Evolutionary conservation across 2,329 filamentous ascomycete genomes (phyloP).

Genomic region (Sclerotinia subarctica): DNA sequence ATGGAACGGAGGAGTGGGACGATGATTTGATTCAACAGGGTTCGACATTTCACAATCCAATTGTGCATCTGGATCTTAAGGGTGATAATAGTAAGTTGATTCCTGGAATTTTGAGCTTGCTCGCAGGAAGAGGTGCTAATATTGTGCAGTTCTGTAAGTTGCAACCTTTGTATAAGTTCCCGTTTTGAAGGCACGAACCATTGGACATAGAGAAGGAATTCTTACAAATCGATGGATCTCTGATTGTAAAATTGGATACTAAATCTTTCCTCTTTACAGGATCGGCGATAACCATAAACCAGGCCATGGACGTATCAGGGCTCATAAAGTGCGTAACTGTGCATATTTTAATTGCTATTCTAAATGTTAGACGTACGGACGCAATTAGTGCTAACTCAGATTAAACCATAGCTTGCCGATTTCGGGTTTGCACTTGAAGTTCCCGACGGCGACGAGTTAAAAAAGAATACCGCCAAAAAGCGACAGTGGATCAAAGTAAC

Average conservation of each 20-base stretch:
- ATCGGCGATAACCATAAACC: background rate
- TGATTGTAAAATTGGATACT: background rate
- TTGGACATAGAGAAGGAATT: background rate
- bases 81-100: background rate
- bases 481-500: background rate
- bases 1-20: background rate
- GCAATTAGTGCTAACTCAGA: background rate
- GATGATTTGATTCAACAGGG: background rate
- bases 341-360: background rate
- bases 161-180: background rate
- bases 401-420: constrained; percentile 4
- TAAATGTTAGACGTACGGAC: background rate
- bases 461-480: background rate
- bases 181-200: background rate
- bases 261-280: background rate
- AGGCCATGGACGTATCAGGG: constrained; percentile 2
- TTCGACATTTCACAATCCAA: background rate
- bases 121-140: background rate
- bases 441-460: background rate
- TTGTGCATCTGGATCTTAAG: constrained; percentile 13
- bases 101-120: background rate
- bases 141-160: constrained; percentile 8
- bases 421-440: constrained; percentile 9
- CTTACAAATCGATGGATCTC: background rate
- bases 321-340: constrained; percentile 6